phyloP scores from a whole-genome alignment of 164 flowering plant genomes.

The Vitis vinifera region ASM3070453v1 NC_081815.1:1947001-1947500 shows the following conservation, averaged over 20 bases:
- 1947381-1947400: slow-evolving; percentile 87
- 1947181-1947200: neutral
- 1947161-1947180: neutral
- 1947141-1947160: slow-evolving; percentile 22
- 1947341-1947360: slow-evolving; percentile 71
- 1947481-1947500: too few species aligned
- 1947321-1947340: slow-evolving; percentile 96
- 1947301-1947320: slow-evolving; percentile 86
- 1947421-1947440: slow-evolving; percentile 90
- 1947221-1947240: neutral
- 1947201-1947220: neutral
- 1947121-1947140: slow-evolving; percentile 11
- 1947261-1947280: slow-evolving; percentile 84
- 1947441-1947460: slow-evolving; percentile 56
- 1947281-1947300: slow-evolving; percentile 53
- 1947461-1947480: neutral
- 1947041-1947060: neutral
- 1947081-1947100: slow-evolving; percentile 10
- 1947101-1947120: neutral
- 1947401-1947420: slow-evolving; percentile 63
- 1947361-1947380: slow-evolving; percentile 89
- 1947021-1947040: neutral
- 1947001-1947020: slow-evolving; percentile 12
- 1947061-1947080: slow-evolving; percentile 7
- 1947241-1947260: slow-evolving; percentile 62